Evolutionary conservation across 1,284 basidiomycete genomes (phyloP), one percentile per base, ranked within the genome.

Genomic region (Violaceomyces palustris): DNA sequence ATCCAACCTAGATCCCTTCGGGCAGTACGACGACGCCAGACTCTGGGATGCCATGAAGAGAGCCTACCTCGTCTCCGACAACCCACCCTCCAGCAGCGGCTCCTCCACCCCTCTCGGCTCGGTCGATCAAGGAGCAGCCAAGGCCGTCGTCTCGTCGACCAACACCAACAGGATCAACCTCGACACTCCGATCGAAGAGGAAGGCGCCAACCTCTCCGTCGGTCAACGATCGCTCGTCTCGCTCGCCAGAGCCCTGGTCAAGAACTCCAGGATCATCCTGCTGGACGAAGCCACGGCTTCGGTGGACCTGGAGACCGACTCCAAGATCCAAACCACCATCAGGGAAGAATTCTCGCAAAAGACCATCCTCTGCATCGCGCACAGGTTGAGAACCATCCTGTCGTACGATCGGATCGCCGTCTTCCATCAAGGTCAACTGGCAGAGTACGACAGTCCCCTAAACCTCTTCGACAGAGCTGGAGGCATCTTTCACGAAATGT

Each of bases 291-390:
- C 86, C 0, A 88, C 87, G 1, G 86, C 85, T n/a, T 86, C 79
- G 36, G 72, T 87, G 15, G 85, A 87, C 72, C 69, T 83, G 6
- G 82, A 86, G 73, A 90, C 87, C 0, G 88, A 92, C 74, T 78
- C 81, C 50, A 85, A 84, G 54, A 88, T 91, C 50, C 87, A 91
- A 71, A 79, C 83, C 51, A 90, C 88, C n/a, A 90, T 92, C 54
- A 79, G 85, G 3, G 78, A 78, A 35, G 87, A 89, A 75, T 91
- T 91, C 75, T 76, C 77, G 34, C 82, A 86, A 67, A 81, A 84
- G 40, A 91, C 88, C 0, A 82, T 88, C 39, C 73, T 88, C 8
- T 88, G 84, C 64, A 85, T 87, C 53, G 84, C 84, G 6, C 79
- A 77, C 61, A 79, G 87, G 24, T 75, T 88, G 27, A 79, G 84